Evolutionary conservation across 139 green algal species (phyloP), one percentile per base, ranked within the genome.

Genomic region (Closterium sp.): DNA sequence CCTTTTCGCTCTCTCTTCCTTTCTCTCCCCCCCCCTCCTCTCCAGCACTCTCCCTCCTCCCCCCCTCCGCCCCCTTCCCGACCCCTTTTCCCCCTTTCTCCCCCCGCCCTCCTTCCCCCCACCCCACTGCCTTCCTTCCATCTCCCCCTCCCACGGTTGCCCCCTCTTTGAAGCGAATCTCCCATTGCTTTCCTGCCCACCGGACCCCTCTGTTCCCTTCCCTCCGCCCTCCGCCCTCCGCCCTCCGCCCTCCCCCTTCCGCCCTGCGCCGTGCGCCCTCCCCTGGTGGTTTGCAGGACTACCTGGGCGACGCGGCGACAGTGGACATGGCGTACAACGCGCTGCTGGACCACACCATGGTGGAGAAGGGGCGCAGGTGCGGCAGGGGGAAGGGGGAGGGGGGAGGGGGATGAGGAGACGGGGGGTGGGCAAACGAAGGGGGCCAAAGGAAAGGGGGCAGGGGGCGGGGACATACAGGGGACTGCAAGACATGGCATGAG

Each of bases 281-380:
- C 43, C 43, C 5, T 16, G n/a, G n/a, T n/a, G n/a, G n/a, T n/a
- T n/a, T n/a, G n/a, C 84, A 94, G 91, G 88, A 94, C 30, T 94
- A 94, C 87, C 64, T 94, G 76, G 55, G 81, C 19, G 34, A 93
- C 23, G 31, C 34, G 16, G 84, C 88, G 10, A 94, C 91, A 33
- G 64, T 89, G 64, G 91, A 94, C 66, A 28, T 94, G 34, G 91
- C 88, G 55, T 94, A 94, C 88, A 84, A 84, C 3, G 28, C 93
- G 4, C 33, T 94, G 38, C 88, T 94, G 33, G 91, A 94, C 33
- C 88, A 93, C 84, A 88, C 91, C 33, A 38, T 87, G 25, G 88
- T 69, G 8, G 91, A 94, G 87, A 33, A 34, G 25, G 91, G 31
- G 8, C 35, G 91, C 28, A 93, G 90, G 85, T 85, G 25, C 3